Evolutionary conservation across 116 monocot species (phyloP), one percentile per base, ranked within the genome.

Genomic region (Zostera marina): DNA sequence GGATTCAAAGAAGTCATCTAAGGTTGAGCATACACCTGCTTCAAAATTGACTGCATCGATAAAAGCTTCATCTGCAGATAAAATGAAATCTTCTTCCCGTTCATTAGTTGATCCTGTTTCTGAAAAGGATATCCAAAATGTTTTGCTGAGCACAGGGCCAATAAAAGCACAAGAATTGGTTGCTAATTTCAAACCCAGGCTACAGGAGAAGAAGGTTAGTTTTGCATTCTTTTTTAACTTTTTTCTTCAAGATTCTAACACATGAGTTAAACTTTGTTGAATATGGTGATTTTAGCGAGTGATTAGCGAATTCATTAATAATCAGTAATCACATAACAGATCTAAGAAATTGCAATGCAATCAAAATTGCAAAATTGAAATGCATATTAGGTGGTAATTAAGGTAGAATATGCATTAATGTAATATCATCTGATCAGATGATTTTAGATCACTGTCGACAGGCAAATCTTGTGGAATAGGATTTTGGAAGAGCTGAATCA

Each of bases 141-240:
- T 79, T 70, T 76, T 98, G 51, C 63, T 76, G 53, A 67, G 71
- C n/a, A 68, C 58, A 62, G 72, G 77, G 59, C 86, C 86, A 41
- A 63, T 91, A n/a, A 98, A 91, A 13, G 91, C 98, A 62, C 98
- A 98, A 67, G 83, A 91, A 16, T 65, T 98, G 26, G 98, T 91
- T 53, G 78, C 74, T 24, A 78, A 63, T 61, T 98, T 98, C 41
- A 98, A 81, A 65, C 75, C 83, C 5, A 73, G 96, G 40, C 67
- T 98, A 13, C 83, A 79, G 64, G 67, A 69, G 10, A 47, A 71
- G 39, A 81, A 98, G 78, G 80, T 81, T 20, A 40, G 58, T 69
- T n/a, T n/a, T 11, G 22, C 12, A 24, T 14, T 7, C 38, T 63
- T 63, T 63, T 41, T 52, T 52, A 49, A 16, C 32, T 32, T 12